Evolutionary conservation across 2,329 filamentous ascomycete species (phyloP), one percentile per base, ranked within the genome.

Genomic region (Stromatinia cepivora): DNA sequence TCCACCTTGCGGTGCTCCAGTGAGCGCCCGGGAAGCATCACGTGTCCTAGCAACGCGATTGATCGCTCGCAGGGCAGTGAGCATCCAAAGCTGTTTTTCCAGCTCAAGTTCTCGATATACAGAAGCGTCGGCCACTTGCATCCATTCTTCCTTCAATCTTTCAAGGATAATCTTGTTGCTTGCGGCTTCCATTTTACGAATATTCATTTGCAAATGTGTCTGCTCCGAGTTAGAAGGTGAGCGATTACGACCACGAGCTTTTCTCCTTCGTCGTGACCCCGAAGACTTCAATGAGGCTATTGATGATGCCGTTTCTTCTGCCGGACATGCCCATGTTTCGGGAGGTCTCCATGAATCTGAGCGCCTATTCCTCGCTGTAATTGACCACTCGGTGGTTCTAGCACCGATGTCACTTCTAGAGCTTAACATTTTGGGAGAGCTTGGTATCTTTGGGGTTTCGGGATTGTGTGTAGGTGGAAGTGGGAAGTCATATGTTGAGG

Each of bases 21-120:
- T 63, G 7, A 62, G 31, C 9, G 28, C 2, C 15, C 10, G 34
- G 6, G 58, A 63, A 25, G 46, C 36, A 53, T 64, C 66, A 10
- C 57, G 58, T 36, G 46, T 48, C 25, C 28, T 52, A 6, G 22
- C 61, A 17, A 68, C 50, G 28, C 52, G 48, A n/a, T 68, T 68
- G 20, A 68, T 68, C 36, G 66, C 66, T 71, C 83, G 82, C 66
- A 91, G 79, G 1, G 83, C 83, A 39, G 84, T 87, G 46, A 89
- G 80, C 80, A 92, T 84, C 87, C 87, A 89, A 53, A 85, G 79
- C 73, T 87, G 86, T 75, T 86, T 86, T 71, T 86, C 84, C 61
- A 86, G 79, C 69, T 85, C 85, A 5, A 85, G 74, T 64, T 85
- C 83, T 73, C 81, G 81, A 73, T 84, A 85, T 28, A 86, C 77